Base-by-base conservation (phyloP, 305 asterid genomes). In the Fraxinus sp. region DNA sequence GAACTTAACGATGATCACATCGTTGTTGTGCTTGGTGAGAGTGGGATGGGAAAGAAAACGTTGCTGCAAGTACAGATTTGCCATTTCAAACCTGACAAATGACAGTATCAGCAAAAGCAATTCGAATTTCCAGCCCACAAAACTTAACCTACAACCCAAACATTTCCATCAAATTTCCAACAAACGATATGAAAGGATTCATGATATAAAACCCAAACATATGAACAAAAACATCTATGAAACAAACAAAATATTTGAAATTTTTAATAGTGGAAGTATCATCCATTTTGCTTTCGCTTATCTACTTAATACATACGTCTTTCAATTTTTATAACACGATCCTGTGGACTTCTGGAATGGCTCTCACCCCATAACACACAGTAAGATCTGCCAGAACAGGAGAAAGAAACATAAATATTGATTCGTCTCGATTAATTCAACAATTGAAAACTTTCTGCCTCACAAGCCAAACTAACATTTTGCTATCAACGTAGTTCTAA, bases 11-110 rank as follows among this genome's bases (percentile, higher is more conserved):
- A 94, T 84, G 94, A 97, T 41, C 99, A 95, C 86, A 95, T 95
- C 28, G 76, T 95, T 87, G 99, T 95, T 85, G 93, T 95, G 99
- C 98, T 95, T 57, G 99, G 99, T 83, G 99, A 95, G 90, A 95
- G 93, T 86, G 99, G 98, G 74, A 95, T 97, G 13, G 99, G 99
- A 78, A 95, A 95, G 90, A 95, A 98, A 0, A 95, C 98, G 80
- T 95, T 95, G 73, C 92, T 95, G 79, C 89, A 35, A 35, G 7
- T 35, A 35, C 5, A 35, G 37, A 35, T 35, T 35, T 35, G 37
- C 37, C 5, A 35, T 36, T 36, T 36, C 41, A 36, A 36, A 36
- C 41, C 41, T 36, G 41, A 36, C 41, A 36, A 36, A 36, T 36
- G 41, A 36, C 9, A 35, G 5, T 5, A 36, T 36, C 41, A 36